A percentile compares a stretch with the other conserved stretches of the same genome.
Evolutionary conservation across 2,329 filamentous ascomycete genomes (phyloP).

Genomic region (Beauveria australis): DNA sequence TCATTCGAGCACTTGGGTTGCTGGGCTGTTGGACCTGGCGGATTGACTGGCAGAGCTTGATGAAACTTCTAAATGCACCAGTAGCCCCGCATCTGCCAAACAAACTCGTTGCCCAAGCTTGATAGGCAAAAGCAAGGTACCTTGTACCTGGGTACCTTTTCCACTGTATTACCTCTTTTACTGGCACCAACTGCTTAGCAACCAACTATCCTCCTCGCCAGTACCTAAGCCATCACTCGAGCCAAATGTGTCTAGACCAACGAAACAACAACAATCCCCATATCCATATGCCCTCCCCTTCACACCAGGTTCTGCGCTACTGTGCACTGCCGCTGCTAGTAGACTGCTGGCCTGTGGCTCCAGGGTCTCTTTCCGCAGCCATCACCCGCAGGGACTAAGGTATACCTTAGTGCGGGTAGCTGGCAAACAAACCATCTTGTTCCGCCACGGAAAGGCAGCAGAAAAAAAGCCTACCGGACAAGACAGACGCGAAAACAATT

Average conservation of each 20-base stretch:
- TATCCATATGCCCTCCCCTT: background rate
- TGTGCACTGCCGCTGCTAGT: background rate
- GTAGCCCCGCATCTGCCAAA: background rate
- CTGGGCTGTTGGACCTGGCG: background rate
- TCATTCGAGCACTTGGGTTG: too few species aligned
- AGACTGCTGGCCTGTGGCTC: background rate
- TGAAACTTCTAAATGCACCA: too few species aligned
- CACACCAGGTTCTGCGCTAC: background rate
- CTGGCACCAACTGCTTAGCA: background rate
- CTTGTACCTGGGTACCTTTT: background rate
- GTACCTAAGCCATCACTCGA: background rate
- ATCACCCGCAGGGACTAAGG: background rate
- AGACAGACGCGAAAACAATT: background rate
- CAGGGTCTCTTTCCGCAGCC: background rate
- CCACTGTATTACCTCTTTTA: background rate
- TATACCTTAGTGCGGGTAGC: background rate
- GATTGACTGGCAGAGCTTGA: too few species aligned
- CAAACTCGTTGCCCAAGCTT: background rate
- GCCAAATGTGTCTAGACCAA: background rate
- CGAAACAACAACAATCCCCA: background rate
- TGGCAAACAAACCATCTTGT: conserved; percentile 2
- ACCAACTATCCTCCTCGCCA: background rate
- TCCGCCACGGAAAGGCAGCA: background rate
- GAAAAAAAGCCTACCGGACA: background rate
- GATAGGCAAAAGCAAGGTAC: background rate